These are phyloP conservation scores for Moricandia arvensis DNA, from an alignment of 345 rosid species.

Conservation along the genomic window DNA sequence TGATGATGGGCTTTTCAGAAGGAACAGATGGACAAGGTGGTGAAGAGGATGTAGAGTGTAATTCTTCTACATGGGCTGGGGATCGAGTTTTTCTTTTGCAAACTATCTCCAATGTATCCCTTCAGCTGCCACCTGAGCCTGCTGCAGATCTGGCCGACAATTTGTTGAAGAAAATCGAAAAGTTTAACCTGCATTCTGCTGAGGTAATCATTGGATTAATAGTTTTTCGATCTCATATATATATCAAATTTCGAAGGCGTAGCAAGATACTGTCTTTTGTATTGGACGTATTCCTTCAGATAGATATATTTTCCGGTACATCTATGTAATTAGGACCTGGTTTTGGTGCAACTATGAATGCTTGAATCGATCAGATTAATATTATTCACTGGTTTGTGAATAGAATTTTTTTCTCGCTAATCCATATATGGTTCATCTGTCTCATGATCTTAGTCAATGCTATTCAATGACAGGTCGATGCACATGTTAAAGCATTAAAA, in stretches of 20 bases:
- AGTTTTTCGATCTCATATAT: neutral
- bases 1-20: slow-evolving; percentile 17
- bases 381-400: neutral
- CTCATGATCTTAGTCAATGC: slow-evolving; percentile 23
- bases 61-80: slow-evolving; percentile 82
- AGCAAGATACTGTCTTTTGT: neutral
- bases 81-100: slow-evolving; percentile 87
- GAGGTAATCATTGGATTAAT: slow-evolving; percentile 56
- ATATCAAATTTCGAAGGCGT: neutral
- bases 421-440: neutral
- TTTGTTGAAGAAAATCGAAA: slow-evolving; percentile 71
- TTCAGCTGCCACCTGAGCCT: slow-evolving; percentile 76
- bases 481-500: slow-evolving; percentile 88
- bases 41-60: slow-evolving; percentile 40
- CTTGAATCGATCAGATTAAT: slow-evolving; percentile 2
- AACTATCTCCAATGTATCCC: slow-evolving; percentile 87
- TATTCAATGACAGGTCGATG: slow-evolving; percentile 69
- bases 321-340: slow-evolving; percentile 6
- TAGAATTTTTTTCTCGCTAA: neutral
- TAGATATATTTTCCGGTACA: slow-evolving; percentile 5
- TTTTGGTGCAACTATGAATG: neutral
- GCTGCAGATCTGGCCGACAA: slow-evolving; percentile 90
- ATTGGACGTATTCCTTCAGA: neutral
- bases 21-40: slow-evolving; percentile 39
- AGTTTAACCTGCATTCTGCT: slow-evolving; percentile 78